Base-by-base conservation (phyloP, 768 basidiomycete species). In the Tremella fuciformis region DNA sequence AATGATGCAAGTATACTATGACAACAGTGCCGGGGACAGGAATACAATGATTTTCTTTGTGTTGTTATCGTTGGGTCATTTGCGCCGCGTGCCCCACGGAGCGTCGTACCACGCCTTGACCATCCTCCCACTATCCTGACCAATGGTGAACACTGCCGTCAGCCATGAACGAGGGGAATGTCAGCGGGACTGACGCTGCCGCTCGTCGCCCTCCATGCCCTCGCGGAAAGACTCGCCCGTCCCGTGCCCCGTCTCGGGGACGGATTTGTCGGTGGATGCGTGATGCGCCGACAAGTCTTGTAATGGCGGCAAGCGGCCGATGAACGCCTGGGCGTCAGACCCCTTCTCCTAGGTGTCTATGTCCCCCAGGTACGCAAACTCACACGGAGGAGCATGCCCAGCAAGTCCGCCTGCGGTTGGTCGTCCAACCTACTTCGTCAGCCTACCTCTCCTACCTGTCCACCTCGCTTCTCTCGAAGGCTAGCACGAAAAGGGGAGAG, bases 181-280 rank as follows among this genome's bases (percentile, higher is more conserved):
- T 18, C 39, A 41, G 11, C 39, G 22, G 24, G 13, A 80, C 86
- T 81, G 73, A 94, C 92, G 66, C 80, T 94, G 91, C 63, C 93
- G 83, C 74, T 97, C 92, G 13, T 89, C 89, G n/a, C 83, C 85
- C 55, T 97, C 92, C 59, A 97, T 82, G 1, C 92, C 93, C 75
- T 94, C 92, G 64, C 90, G 81, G 70, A 97, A 97, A 13, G 83
- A 79, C 63, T 88, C 86, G 6, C 88, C 84, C 1, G 79, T 72
- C 62, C 85, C 87, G 88, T 90, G 60, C 88, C 84, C 48, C 85
- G 82, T 72, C 88, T 90, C n/a, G 83, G 81, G 1, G 81, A 82
- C 40, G 83, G 84, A 79, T 89, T 90, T 40, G 88, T 84, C 90
- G 59, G 40, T 60, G 13, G 61, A 64, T 38, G 58, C 63, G 38